phyloP scores from a whole-genome alignment of 2,329 filamentous ascomycete genomes.

The Fusarium verticillioides region DNA sequence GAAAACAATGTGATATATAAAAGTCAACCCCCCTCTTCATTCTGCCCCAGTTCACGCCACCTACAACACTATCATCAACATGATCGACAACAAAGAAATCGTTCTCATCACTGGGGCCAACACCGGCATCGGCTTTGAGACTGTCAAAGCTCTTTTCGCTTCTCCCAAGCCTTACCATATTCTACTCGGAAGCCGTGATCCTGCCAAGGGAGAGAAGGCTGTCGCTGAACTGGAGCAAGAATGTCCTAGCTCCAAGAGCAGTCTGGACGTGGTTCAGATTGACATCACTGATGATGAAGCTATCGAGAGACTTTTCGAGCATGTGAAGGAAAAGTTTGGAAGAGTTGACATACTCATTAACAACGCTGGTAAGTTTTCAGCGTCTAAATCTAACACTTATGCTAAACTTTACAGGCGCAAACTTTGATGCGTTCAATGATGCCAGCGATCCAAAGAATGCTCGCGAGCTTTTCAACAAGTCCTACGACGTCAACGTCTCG shows the following conservation, averaged over 20 bases:
- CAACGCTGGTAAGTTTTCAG: slow-evolving; percentile 60
- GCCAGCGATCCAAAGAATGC: slow-evolving; percentile 42
- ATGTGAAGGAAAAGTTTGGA: slow-evolving; percentile 55
- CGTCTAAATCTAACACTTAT: not conserved
- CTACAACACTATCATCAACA: slow-evolving; percentile 1
- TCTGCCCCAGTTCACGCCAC: not conserved
- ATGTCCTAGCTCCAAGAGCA: slow-evolving; percentile 53
- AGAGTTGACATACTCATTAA: slow-evolving; percentile 65
- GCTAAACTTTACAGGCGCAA: slow-evolving; percentile 48
- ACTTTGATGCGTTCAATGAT: slow-evolving; percentile 54
- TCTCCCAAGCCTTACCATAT: slow-evolving; percentile 64
- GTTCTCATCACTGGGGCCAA: slow-evolving; percentile 72
- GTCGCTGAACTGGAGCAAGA: slow-evolving; percentile 55
- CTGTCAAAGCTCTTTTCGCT: slow-evolving; percentile 62
- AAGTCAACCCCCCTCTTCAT: not conserved
- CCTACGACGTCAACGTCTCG: slow-evolving; percentile 63
- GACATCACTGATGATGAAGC: slow-evolving; percentile 65
- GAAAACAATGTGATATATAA: slow-evolving; percentile 2
- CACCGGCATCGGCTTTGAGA: slow-evolving; percentile 69
- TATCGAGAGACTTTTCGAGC: slow-evolving; percentile 58
- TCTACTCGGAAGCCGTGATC: slow-evolving; percentile 63
- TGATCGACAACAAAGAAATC: slow-evolving; percentile 49
- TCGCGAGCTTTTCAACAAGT: slow-evolving; percentile 57
- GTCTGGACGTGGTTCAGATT: slow-evolving; percentile 59
- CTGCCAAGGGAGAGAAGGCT: slow-evolving; percentile 62